phyloP scores from a whole-genome alignment of 2,329 filamentous ascomycete genomes.

The Colletotrichum sp. region DNA sequence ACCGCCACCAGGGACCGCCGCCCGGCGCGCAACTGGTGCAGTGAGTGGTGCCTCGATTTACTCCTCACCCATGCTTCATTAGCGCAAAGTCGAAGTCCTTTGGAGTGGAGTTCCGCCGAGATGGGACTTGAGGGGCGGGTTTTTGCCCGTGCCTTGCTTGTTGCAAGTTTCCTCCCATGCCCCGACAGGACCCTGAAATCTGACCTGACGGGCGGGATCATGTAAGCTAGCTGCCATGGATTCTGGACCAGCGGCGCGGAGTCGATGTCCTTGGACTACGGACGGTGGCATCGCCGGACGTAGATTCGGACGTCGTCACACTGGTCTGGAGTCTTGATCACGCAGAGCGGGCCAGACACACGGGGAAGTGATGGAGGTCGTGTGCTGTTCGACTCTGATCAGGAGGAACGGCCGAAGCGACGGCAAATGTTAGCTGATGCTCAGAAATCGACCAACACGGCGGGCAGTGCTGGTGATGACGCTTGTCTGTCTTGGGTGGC shows the following conservation, averaged over 20 bases:
- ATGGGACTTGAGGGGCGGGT: conserved; percentile 9
- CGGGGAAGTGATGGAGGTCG: background rate
- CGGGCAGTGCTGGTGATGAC: background rate
- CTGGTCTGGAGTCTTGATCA: background rate
- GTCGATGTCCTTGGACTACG: background rate
- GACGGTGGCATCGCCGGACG: background rate
- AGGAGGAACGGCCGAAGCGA: background rate
- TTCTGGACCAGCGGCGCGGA: conserved; percentile 2
- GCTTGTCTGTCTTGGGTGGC: background rate
- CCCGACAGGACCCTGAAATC: conserved; percentile 20
- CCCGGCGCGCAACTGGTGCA: background rate
- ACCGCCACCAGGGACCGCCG: conserved; percentile 1
- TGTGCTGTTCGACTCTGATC: background rate
- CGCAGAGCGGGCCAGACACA: background rate
- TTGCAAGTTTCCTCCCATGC: conserved; percentile 15
- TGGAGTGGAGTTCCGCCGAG: conserved; percentile 17
- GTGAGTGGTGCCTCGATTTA: conserved; percentile 1
- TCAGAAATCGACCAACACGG: background rate
- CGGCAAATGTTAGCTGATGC: background rate
- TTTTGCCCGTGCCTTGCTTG: conserved; percentile 17
- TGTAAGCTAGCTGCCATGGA: background rate
- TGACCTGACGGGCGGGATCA: conserved; percentile 8
- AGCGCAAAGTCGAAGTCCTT: background rate
- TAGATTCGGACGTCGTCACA: background rate
- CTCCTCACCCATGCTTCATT: conserved; percentile 5